phyloP scores from a whole-genome alignment of 768 basidiomycete genomes.

The Trametes meyenii region DNA sequence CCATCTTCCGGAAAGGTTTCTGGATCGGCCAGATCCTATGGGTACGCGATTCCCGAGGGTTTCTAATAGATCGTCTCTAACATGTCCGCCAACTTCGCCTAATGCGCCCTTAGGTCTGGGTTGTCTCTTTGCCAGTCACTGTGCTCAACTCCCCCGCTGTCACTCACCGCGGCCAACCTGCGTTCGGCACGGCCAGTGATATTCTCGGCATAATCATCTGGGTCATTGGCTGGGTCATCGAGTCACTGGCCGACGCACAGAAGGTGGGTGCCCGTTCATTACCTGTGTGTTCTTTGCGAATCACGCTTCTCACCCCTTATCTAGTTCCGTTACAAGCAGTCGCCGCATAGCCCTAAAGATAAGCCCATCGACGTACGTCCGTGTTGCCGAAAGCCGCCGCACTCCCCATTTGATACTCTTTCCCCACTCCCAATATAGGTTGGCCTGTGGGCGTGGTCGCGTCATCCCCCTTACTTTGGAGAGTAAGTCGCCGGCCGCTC shows the following conservation, averaged over 20 bases:
- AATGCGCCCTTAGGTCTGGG: constrained; percentile 48
- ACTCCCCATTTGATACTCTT: background rate
- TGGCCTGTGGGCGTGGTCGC: constrained; percentile 59
- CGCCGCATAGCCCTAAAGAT: constrained; percentile 51
- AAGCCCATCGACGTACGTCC: constrained; percentile 47
- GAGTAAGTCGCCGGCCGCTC: constrained; percentile 48
- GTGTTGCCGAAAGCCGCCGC: background rate
- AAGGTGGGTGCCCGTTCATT: constrained; percentile 42
- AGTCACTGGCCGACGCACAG: constrained; percentile 58
- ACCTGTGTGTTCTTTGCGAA: background rate
- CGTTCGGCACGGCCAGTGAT: constrained; percentile 64
- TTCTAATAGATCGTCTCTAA: background rate
- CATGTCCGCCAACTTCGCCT: constrained; percentile 12
- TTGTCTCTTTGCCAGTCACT: constrained; percentile 61
- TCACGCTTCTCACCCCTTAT: background rate
- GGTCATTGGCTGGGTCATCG: constrained; percentile 58
- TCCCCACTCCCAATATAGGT: constrained; percentile 32
- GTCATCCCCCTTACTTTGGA: constrained; percentile 74
- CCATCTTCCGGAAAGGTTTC: no score
- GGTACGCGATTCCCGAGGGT: constrained; percentile 39
- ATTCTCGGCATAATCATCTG: constrained; percentile 66
- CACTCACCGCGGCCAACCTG: constrained; percentile 55
- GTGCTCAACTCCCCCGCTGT: constrained; percentile 72
- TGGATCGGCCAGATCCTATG: constrained; percentile 67
- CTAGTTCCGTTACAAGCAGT: constrained; percentile 54